Evolutionary conservation across 2,329 filamentous ascomycete species (phyloP).

Genomic region (Zymoseptoria pseudotritici): DNA sequence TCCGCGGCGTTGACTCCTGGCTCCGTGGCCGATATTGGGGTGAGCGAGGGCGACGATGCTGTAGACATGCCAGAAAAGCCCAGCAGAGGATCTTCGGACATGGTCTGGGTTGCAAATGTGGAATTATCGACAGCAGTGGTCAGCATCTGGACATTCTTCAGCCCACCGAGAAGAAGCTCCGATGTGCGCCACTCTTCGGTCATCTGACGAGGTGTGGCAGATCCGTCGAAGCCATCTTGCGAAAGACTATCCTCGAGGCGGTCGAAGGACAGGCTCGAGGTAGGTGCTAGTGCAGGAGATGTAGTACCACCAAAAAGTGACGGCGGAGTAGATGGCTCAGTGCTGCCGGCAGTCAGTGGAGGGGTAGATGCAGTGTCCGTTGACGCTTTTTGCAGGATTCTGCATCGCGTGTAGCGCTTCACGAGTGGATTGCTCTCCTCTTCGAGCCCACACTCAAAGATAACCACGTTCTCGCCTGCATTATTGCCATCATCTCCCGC

Average conservation of each 20-base stretch:
- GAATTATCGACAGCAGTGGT: slow-evolving; percentile 68
- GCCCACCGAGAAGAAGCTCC: slow-evolving; percentile 53
- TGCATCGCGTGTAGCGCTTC: slow-evolving; percentile 52
- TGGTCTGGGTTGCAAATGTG: slow-evolving; percentile 60
- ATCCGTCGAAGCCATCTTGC: slow-evolving; percentile 21
- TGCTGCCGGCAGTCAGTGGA: slow-evolving; percentile 20
- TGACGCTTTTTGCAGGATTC: slow-evolving; percentile 26
- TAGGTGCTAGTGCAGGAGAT: slow-evolving; percentile 29
- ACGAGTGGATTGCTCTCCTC: slow-evolving; percentile 48
- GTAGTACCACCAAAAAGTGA: slow-evolving; percentile 48
- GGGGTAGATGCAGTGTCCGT: slow-evolving; percentile 17
- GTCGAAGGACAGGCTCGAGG: slow-evolving; percentile 21
- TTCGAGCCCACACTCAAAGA: slow-evolving; percentile 65
- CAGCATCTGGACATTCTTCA: slow-evolving; percentile 57
- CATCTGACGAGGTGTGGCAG: slow-evolving; percentile 23
- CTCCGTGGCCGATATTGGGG: slow-evolving; percentile 43
- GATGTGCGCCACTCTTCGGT: slow-evolving; percentile 62
- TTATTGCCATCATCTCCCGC: slow-evolving; percentile 68
- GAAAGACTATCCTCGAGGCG: slow-evolving; percentile 18
- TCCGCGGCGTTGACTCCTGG: slow-evolving; percentile 46
- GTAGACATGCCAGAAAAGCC: slow-evolving; percentile 49
- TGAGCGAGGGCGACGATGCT: slow-evolving; percentile 47
- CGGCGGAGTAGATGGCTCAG: slow-evolving; percentile 20
- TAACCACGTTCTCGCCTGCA: slow-evolving; percentile 68
- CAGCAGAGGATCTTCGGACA: slow-evolving; percentile 70